Evolutionary conservation across 2,329 filamentous ascomycete species (phyloP).

Genomic region (Hirsutella minnesotensis): DNA sequence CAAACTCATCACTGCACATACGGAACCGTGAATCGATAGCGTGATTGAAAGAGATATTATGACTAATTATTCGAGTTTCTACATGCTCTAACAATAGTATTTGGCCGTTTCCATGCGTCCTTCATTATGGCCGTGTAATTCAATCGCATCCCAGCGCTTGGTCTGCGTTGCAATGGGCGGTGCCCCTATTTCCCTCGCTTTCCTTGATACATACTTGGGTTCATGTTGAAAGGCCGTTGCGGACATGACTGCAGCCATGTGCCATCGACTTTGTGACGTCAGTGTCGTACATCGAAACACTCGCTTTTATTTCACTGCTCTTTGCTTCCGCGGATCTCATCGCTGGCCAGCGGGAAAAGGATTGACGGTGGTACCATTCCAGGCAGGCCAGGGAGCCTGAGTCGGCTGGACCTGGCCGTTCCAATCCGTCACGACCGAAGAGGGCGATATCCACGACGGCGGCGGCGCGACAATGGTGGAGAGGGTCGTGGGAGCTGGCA

Average conservation of each 20-base stretch:
- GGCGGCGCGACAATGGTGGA: constrained; percentile 2
- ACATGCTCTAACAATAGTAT: not conserved
- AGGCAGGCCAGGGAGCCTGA: constrained; percentile 6
- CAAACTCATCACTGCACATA: no score
- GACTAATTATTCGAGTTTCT: not conserved
- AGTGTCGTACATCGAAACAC: no score
- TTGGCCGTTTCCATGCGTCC: not conserved
- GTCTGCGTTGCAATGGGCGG: constrained; percentile 5
- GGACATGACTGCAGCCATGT: no score
- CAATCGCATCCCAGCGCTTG: constrained; percentile 9
- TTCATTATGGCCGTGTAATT: not conserved
- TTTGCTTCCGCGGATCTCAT: no score
- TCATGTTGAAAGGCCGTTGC: no score
- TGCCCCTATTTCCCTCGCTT: not conserved
- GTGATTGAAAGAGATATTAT: no score
- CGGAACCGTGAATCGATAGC: no score
- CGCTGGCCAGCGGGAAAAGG: not conserved
- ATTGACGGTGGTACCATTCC: constrained; percentile 24
- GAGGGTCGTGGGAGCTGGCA: not conserved
- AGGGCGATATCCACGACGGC: constrained; percentile 5
- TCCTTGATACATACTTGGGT: not conserved
- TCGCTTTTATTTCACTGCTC: no score
- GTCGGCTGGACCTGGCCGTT: not conserved
- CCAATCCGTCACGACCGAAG: constrained; percentile 10
- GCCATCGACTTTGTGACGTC: no score